Evolutionary conservation across 345 rosid genomes (phyloP), one percentile per base, ranked within the genome.

Genomic region (Pelargonium nanum): DNA sequence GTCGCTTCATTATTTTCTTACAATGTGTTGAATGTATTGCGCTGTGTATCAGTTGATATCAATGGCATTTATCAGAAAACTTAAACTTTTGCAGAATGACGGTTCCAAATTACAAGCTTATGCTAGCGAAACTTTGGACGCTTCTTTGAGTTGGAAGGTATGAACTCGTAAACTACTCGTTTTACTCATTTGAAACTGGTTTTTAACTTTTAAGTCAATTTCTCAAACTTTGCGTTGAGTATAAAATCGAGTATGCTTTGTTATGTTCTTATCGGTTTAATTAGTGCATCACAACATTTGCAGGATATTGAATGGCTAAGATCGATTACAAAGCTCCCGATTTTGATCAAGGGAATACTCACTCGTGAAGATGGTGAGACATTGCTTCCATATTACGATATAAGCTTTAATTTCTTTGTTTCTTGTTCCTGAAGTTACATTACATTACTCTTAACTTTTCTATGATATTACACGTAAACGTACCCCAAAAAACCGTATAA

Each of bases 141-240:
- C 95, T 67, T 84, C 95, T 26, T 78, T 85, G 22, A 66, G 65
- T 28, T 88, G 98, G 95, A 80, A 83, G 92, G 98, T 91, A 68
- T 44, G 51, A 20, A 48, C 1, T 7, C 9, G 17, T 22, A 12
- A 23, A 58, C 25, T 70, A 56, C 4, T n/a, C n/a, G n/a, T n/a
- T 10, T 17, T 50, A 28, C 3, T 19, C 15, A 8, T 19, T 24
- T 6, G 24, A 22, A 20, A 15, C 28, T 9, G 15, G 21, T 20
- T 24, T 50, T 3, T 16, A 50, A 50, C n/a, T n/a, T n/a, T n/a
- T n/a, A n/a, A n/a, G n/a, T n/a, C n/a, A n/a, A n/a, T n/a, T n/a
- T n/a, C n/a, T n/a, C n/a, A n/a, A n/a, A n/a, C n/a, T n/a, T n/a
- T n/a, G n/a, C n/a, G n/a, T n/a, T 15, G 19, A 3, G 19, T 19